Base-by-base conservation (phyloP, 2,329 filamentous ascomycete genomes). In the Teratosphaeria nubilosa region DNA sequence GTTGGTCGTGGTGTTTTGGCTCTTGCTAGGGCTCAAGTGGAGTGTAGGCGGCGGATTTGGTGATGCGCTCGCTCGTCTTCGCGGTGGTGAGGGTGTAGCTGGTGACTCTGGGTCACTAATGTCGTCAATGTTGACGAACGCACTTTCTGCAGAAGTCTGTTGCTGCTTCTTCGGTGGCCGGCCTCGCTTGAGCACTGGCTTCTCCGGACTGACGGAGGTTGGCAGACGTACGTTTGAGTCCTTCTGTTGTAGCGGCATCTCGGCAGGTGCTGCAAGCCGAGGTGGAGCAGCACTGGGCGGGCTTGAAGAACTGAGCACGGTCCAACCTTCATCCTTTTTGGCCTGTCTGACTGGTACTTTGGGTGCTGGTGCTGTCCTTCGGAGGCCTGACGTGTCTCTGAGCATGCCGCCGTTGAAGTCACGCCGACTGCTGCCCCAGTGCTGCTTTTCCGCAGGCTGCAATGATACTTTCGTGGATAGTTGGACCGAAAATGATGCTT, bases 351-450 rank as follows among this genome's bases (percentile, higher is more conserved):
- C 25, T 30, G 31, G 25, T n/a, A 2, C 1, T 20, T n/a, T 30
- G 5, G 31, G 31, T 5, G 51, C 25, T 16, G 51, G 20, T 16
- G 25, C 25, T 53, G n/a, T 25, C 57, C 22, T 32, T 5, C 6
- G 16, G 11, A 59, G 37, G 3, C 54, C 54, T 4, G 55, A 55
- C 34, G 56, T 57, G 27, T 61, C 59, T 31, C 57, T 14, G 9
- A 63, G 53, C 41, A 65, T 59, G 3, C 60, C 62, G 0, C 87
- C 87, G 24, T 84, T 80, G 0, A 75, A 74, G 66, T 89, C 84
- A 62, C 89, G 80, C 25, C 87, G 82, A 5, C 84, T 86, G 45
- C 84, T 86, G 59, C 79, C 78, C 90, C 90, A 95, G 1, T 94
- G 76, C 57, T 80, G 77, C 57, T 70, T 62, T 11, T 63, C 56